Evolutionary conservation across 106 monocot genomes (phyloP).

Genomic region (Dendrobium officinale): DNA sequence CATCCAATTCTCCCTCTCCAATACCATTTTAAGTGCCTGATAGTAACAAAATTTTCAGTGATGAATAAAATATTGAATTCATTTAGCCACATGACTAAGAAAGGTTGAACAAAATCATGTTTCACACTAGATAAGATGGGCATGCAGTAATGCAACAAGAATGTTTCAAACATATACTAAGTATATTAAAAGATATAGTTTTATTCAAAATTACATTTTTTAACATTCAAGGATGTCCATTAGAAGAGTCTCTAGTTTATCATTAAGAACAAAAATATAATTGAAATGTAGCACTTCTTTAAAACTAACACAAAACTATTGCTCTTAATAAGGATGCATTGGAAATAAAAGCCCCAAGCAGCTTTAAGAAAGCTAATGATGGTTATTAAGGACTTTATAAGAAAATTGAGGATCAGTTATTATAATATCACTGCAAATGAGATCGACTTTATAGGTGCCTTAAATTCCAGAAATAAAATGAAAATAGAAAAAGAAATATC

Average conservation of each 20-base stretch:
- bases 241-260: neutral
- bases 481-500: neutral
- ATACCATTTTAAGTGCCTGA: constrained; percentile 92
- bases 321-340: neutral
- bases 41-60: neutral
- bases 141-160: neutral
- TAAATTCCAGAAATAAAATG: neutral
- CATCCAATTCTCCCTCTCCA: constrained; percentile 90
- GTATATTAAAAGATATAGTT: neutral
- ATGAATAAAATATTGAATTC: neutral
- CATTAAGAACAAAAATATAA: neutral
- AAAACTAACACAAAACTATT: neutral
- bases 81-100: neutral
- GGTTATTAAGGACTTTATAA: neutral
- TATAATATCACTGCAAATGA: neutral
- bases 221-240: neutral
- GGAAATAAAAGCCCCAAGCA: neutral
- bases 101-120: neutral
- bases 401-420: neutral
- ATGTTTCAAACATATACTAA: constrained; percentile 8
- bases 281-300: neutral
- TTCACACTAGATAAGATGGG: neutral
- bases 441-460: neutral
- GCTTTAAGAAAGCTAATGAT: neutral
- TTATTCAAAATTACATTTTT: neutral